Conservation (phyloP, 2,329 filamentous ascomycete genomes). For the Scedosporium dehoogii region DNA sequence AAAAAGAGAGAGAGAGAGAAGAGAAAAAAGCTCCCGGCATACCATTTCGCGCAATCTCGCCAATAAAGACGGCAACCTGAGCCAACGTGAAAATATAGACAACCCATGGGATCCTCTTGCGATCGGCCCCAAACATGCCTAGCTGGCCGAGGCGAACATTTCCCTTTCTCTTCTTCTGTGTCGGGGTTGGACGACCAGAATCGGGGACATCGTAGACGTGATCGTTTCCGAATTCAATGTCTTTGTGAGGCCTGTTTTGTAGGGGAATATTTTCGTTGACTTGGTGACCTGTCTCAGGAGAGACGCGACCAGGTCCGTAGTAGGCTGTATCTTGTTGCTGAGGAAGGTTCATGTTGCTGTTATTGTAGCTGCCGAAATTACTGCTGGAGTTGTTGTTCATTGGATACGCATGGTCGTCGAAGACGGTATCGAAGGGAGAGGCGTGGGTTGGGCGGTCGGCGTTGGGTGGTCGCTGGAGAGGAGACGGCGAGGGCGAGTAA, state of each 20-base stretch:
- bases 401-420: constrained; percentile 59
- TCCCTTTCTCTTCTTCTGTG: constrained; percentile 24
- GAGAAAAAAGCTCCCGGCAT: constrained; percentile 21
- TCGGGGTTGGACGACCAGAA: constrained; percentile 13
- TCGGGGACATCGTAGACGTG: constrained; percentile 52
- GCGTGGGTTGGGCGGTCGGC: constrained; percentile 25
- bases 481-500: constrained; percentile 5
- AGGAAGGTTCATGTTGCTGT: constrained; percentile 11
- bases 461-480: constrained; percentile 20
- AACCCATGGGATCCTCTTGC: constrained; percentile 61
- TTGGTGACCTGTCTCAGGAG: constrained; percentile 22
- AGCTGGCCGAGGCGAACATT: constrained; percentile 48
- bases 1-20: background rate
- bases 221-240: constrained; percentile 36
- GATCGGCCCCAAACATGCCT: constrained; percentile 47
- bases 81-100: constrained; percentile 69
- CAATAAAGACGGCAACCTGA: constrained; percentile 81
- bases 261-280: constrained; percentile 47
- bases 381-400: constrained; percentile 23
- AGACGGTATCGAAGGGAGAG: constrained; percentile 55
- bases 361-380: constrained; percentile 14
- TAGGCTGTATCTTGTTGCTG: constrained; percentile 44
- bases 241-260: constrained; percentile 35
- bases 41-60: constrained; percentile 78
- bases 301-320: constrained; percentile 34